Evolutionary conservation across 495 filamentous ascomycete genomes (phyloP), one percentile per base, ranked within the genome.

Genomic region (Rusavskia elegans): DNA sequence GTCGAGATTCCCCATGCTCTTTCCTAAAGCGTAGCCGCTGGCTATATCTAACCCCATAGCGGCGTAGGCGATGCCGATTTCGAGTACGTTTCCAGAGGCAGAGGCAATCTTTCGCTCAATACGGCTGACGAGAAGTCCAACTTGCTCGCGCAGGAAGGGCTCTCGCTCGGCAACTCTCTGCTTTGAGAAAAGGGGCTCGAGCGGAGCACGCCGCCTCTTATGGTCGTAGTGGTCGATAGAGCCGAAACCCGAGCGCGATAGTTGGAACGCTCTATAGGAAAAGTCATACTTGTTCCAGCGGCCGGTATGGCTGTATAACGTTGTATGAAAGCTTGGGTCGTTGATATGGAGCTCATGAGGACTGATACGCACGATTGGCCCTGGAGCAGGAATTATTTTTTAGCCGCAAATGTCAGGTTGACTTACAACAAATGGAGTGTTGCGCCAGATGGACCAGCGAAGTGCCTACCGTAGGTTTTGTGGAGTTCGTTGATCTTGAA

Each of bases 11-110:
- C 53, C 49, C 27, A 52, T 49, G 38, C 49, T 35, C 14, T 25
- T 19, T 20, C 35, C 56, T 32, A 48, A 49, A 9, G 56, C 45
- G 52, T 71, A 73, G 44, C 70, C 69, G 21, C 63, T 67, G 17
- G 72, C 68, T 11, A 72, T 57, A 55, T 75, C 72, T 2, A 67
- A 57, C 1, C 66, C 60, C n/a, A 72, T 53, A 37, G 62, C 55
- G 21, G 52, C 57, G 37, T 57, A 60, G 53, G 55, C 61, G 32
- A 59, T 52, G 39, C 66, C 56, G n/a, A 66, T 36, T 35, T 63
- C 55, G 3, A 70, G 55, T 11, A 56, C 45, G 11, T 57, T 30
- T 4, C 48, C 58, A 7, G 53, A 55, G 2, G 49, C 58, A 7
- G 53, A 55, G 2, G 49, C 46, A 29, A 20, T 42, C 11, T 50